A percentile compares a stretch with the other conserved stretches of the same genome.
Evolutionary conservation across 2,329 filamentous ascomycete species (phyloP).

Genomic region (Zymoseptoria brevis): DNA sequence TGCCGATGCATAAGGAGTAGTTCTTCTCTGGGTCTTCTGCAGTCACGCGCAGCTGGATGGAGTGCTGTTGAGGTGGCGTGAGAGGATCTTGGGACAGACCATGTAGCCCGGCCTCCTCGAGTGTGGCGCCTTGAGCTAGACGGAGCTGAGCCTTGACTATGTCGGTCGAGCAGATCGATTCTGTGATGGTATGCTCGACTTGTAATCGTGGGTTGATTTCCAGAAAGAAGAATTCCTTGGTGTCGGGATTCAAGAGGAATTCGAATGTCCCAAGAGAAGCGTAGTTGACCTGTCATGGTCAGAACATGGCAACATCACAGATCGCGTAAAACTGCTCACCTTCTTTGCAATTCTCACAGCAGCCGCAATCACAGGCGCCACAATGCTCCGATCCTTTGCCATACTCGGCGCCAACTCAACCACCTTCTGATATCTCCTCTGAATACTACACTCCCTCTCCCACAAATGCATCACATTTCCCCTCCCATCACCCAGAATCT

Average conservation of each 20-base stretch:
- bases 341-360: conserved; percentile 46
- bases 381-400: conserved; percentile 38
- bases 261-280: conserved; percentile 57
- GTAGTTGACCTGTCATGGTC: conserved; percentile 41
- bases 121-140: conserved; percentile 44
- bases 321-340: conserved; percentile 23
- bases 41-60: conserved; percentile 52
- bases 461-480: conserved; percentile 49
- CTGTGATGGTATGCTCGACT: conserved; percentile 56
- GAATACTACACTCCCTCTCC: conserved; percentile 55
- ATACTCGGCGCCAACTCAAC: conserved; percentile 52
- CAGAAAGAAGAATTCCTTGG: conserved; percentile 48
- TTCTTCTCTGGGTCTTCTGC: conserved; percentile 47
- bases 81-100: conserved; percentile 27
- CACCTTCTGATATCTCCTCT: conserved; percentile 54
- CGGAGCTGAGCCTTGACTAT: conserved; percentile 49
- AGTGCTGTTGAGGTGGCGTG: conserved; percentile 34
- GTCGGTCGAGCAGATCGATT: conserved; percentile 47
- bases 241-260: conserved; percentile 49
- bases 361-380: conserved; percentile 45
- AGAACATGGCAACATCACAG: background rate
- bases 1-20: conserved; percentile 54
- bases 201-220: conserved; percentile 55
- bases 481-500: conserved; percentile 50
- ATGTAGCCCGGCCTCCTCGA: conserved; percentile 27